Evolutionary conservation across 139 green algal species (phyloP), one percentile per base, ranked within the genome.

Genomic region (Spirogloea muscicola): DNA sequence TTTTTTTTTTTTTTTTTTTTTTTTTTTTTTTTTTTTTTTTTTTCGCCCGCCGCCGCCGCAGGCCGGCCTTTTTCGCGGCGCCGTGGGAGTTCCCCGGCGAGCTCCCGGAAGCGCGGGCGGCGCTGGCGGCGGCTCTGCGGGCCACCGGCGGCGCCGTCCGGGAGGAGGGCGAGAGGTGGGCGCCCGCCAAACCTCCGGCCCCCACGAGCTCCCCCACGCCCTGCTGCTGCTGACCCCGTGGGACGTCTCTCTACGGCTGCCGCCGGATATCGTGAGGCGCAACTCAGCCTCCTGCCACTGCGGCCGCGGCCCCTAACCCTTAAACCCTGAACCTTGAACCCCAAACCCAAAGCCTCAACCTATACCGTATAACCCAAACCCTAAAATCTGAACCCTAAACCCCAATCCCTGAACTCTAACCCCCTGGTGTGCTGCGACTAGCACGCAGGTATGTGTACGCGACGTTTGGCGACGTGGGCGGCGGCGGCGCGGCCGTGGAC

Each of bases 361-460:
- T 65, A 13, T 16, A n/a, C 13, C 13, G 16, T 65, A 49, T 39
- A 52, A 33, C 44, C 60, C 41, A 69, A 5, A 7, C 60, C 6
- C 29, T 29, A 39, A 5, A 6, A 52, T 69, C 29, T 69, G 25
- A 7, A 4, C 44, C 7, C 60, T 36, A 41, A 18, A 21, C 13
- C 27, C 13, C 27, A 21, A 16, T 18, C 13, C 33, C 16, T 61
- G 51, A 9, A 21, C 16, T 25, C 33, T 9, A 61, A 9, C 16
- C 51, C 51, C 43, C 10, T 51, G 43, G n/a, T n/a, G n/a, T n/a
- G 10, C 21, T 61, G 13, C 51, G 16, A 61, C 7, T 29, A 61
- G n/a, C n/a, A n/a, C n/a, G 27, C 63, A 72, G 63, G 39, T 72
- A 72, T 62, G 25, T 72, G 37, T 72, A 72, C 39, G 63, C 33